Conservation (phyloP, 2,329 filamentous ascomycete genomes). For the Fusarium sp. region DNA sequence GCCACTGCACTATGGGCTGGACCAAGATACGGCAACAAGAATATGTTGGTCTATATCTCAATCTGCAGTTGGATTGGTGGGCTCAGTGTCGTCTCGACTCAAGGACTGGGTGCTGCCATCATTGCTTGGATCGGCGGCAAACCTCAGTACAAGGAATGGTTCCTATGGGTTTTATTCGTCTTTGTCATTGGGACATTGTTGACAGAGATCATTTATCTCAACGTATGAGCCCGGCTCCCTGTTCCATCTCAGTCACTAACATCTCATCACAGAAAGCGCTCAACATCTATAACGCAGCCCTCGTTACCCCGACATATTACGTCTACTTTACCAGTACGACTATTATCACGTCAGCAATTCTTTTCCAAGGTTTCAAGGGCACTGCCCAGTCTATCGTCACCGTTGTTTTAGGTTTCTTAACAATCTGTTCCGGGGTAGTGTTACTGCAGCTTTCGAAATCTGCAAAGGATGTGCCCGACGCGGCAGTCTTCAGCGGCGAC, state of each 20-base stretch:
- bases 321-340: slow-evolving; percentile 97
- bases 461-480: slow-evolving; percentile 94
- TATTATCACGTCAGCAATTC: slow-evolving; percentile 89
- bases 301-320: slow-evolving; percentile 98
- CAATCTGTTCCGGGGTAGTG: slow-evolving; percentile 92
- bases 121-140: slow-evolving; percentile 84
- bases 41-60: slow-evolving; percentile 96
- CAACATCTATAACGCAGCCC: slow-evolving; percentile 94
- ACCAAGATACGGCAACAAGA: slow-evolving; percentile 92
- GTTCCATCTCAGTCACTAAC: slow-evolving; percentile 45
- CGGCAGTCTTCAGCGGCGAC: slow-evolving; percentile 90
- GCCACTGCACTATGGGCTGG: slow-evolving; percentile 83
- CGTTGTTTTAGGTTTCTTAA: slow-evolving; percentile 91
- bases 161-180: slow-evolving; percentile 88
- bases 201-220: slow-evolving; percentile 94
- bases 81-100: slow-evolving; percentile 92
- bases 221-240: slow-evolving; percentile 67
- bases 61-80: slow-evolving; percentile 96
- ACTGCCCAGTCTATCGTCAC: slow-evolving; percentile 82
- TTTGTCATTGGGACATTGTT: slow-evolving; percentile 91
- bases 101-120: slow-evolving; percentile 91
- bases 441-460: slow-evolving; percentile 97
- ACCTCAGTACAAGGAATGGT: slow-evolving; percentile 97
- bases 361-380: slow-evolving; percentile 95
- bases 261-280: slow-evolving; percentile 82